Evolutionary conservation across 2,329 filamentous ascomycete species (phyloP).

Genomic region (Fusarium lyarnte): DNA sequence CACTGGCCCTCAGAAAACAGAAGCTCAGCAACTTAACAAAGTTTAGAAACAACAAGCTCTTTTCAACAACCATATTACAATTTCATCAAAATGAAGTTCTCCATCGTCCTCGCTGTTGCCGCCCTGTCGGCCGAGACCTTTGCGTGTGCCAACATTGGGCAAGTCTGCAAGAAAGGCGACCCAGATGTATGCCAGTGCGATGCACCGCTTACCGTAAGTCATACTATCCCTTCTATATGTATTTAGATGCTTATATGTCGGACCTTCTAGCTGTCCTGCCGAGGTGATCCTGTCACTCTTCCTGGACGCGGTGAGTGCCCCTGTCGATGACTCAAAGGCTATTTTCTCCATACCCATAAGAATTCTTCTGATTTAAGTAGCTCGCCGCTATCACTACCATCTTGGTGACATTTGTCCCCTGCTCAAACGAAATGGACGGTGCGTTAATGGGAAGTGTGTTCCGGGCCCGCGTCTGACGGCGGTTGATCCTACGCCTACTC

Average conservation of each 20-base stretch:
- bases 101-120: neutral
- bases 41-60: neutral
- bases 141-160: neutral
- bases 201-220: neutral
- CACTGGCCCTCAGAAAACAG: neutral
- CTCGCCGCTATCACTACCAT: neutral
- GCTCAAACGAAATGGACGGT: neutral
- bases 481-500: neutral
- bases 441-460: neutral
- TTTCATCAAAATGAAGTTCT: neutral
- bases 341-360: neutral
- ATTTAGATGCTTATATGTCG: neutral
- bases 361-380: neutral
- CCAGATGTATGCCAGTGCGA: neutral
- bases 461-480: neutral
- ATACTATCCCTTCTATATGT: fast-evolving
- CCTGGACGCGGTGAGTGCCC: neutral
- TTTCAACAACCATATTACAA: fast-evolving
- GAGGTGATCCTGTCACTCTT: neutral
- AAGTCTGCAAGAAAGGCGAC: neutral
- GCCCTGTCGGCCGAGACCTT: neutral
- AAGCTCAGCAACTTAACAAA: neutral
- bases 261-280: neutral
- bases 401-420: neutral
- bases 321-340: neutral